Conservation (phyloP, 257 asterid genomes). For the Galeopsis tetrahit region DNA sequence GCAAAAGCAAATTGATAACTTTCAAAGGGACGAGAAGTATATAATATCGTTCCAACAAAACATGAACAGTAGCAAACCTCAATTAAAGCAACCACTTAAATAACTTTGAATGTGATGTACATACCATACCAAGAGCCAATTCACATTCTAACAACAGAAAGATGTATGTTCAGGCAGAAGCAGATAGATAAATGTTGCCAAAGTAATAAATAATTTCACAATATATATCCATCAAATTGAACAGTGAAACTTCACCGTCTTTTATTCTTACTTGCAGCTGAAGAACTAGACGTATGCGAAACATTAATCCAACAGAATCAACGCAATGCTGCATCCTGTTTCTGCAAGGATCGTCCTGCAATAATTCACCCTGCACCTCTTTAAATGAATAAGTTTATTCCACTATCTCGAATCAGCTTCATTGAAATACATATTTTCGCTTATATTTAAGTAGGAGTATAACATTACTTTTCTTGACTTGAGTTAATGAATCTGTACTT, state of each 20-base stretch:
- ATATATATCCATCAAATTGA: constrained; percentile 28
- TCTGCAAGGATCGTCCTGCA: constrained; percentile 43
- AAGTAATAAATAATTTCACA: constrained; percentile 27
- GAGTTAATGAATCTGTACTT: not conserved
- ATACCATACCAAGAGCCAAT: constrained; percentile 25
- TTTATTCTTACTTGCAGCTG: constrained; percentile 38
- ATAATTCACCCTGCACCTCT: constrained; percentile 53
- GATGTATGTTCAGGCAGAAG: constrained; percentile 22
- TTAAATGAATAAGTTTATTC: constrained; percentile 42
- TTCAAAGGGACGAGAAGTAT: too few species aligned
- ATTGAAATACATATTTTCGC: not conserved
- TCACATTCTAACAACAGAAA: constrained; percentile 27
- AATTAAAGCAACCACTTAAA: constrained; percentile 19
- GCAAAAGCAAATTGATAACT: too few species aligned
- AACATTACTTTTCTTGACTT: not conserved
- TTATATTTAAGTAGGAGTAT: not conserved
- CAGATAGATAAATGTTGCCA: constrained; percentile 14
- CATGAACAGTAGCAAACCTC: not conserved
- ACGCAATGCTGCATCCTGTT: constrained; percentile 35
- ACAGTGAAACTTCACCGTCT: constrained; percentile 29
- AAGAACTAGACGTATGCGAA: constrained; percentile 31
- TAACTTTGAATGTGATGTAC: constrained; percentile 27
- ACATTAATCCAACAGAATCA: constrained; percentile 39
- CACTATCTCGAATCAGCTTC: not conserved
- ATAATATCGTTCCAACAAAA: not conserved